Conservation (phyloP, 78 protist species). For the Bodo saltans region DNA sequence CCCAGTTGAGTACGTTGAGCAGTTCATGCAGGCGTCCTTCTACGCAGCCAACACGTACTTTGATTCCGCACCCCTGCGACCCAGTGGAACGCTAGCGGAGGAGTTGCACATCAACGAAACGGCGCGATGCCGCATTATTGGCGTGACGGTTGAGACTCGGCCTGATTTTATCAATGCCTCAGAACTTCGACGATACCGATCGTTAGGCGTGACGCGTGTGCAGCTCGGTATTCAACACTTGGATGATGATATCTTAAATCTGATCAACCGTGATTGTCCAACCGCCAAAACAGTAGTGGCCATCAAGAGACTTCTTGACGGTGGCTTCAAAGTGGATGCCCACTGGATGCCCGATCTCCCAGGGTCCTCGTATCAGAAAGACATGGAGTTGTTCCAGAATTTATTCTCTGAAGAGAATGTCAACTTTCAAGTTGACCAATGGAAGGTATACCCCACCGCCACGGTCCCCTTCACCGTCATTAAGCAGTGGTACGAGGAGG, state of each 20-base stretch:
- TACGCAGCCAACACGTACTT: conserved; percentile 44
- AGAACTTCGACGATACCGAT: conserved; percentile 7
- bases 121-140: conserved; percentile 20
- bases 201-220: background rate
- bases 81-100: background rate
- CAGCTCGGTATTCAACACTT: conserved; percentile 19
- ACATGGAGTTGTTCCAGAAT: conserved; percentile 56
- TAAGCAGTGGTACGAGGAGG: conserved; percentile 75
- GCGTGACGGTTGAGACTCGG: conserved; percentile 43
- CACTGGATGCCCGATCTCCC: conserved; percentile 98
- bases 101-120: conserved; percentile 29
- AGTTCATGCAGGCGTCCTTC: conserved; percentile 24
- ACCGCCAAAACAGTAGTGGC: background rate
- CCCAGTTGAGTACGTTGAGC: conserved; percentile 27
- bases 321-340: conserved; percentile 91
- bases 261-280: conserved; percentile 1
- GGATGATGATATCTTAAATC: conserved; percentile 11
- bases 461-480: conserved; percentile 91
- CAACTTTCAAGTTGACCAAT: conserved; percentile 85
- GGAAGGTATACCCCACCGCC: conserved; percentile 91
- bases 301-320: conserved; percentile 47
- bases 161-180: conserved; percentile 20
- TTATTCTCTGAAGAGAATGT: conserved; percentile 81
- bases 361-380: conserved; percentile 71
- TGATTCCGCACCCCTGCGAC: background rate